These are phyloP conservation scores for Aspergillus clavatus DNA, from an alignment of 2,329 filamentous ascomycete genomes.

Conservation along the genomic window DNA sequence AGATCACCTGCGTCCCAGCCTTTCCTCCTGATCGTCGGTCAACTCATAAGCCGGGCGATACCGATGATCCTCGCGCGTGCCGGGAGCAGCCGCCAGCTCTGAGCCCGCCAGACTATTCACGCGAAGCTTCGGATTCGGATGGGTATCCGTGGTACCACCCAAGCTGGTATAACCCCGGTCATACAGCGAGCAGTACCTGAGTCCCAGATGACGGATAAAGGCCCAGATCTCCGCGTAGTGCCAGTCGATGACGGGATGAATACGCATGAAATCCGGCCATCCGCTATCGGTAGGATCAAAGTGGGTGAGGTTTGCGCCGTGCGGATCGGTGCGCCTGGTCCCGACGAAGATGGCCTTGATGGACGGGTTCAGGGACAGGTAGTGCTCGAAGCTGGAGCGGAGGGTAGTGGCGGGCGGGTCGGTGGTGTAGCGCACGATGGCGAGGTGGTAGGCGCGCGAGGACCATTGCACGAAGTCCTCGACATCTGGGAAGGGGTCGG, in stretches of 20 bases:
- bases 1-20: constrained; percentile 62
- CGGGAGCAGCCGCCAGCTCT: constrained; percentile 22
- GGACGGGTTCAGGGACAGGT: constrained; percentile 50
- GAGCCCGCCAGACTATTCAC: constrained; percentile 21
- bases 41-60: constrained; percentile 75
- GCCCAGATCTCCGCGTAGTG: constrained; percentile 93
- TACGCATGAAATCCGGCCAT: constrained; percentile 88
- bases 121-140: constrained; percentile 74
- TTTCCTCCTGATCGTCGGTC: constrained; percentile 69
- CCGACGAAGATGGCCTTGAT: constrained; percentile 82
- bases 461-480: constrained; percentile 74
- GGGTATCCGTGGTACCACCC: constrained; percentile 84
- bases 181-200: constrained; percentile 84
- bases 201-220: constrained; percentile 65
- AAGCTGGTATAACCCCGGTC: constrained; percentile 86
- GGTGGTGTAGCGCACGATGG: constrained; percentile 65
- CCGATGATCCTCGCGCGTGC: constrained; percentile 24
- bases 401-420: constrained; percentile 57
- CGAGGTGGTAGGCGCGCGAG: constrained; percentile 65
- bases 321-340: constrained; percentile 85
- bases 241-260: constrained; percentile 97
- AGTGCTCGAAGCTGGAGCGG: constrained; percentile 73
- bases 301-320: constrained; percentile 70
- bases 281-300: constrained; percentile 84
- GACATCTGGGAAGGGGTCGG: constrained; percentile 78